Percentiles rank a stretch among this genome's conserved stretches.
These are phyloP conservation scores for Garcia nutans DNA, from an alignment of 345 rosid genomes.

Conservation along the genomic window DNA sequence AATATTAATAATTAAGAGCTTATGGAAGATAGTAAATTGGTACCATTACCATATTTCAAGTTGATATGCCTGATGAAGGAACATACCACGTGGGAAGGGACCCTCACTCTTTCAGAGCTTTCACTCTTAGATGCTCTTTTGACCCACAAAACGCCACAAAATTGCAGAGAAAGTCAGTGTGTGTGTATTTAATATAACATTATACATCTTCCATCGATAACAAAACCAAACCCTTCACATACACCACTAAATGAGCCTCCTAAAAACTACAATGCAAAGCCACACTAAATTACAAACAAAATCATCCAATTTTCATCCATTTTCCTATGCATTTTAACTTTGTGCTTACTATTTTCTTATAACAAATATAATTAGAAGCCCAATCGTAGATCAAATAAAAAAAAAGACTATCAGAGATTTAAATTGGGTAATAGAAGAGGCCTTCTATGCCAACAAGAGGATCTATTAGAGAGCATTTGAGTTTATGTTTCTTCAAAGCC, in stretches of 20 bases:
- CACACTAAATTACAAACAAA: background rate
- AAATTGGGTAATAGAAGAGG: too few relatives aligned
- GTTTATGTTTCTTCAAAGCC: slow-evolving; percentile 6
- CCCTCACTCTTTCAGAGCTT: background rate
- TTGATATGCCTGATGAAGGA: background rate
- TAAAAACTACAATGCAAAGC: background rate
- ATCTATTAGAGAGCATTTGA: background rate
- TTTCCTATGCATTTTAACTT: background rate
- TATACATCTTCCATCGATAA: background rate
- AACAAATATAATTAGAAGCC: too few relatives aligned
- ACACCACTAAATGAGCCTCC: background rate
- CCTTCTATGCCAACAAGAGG: too few relatives aligned
- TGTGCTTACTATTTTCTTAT: too few relatives aligned
- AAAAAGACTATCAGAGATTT: too few relatives aligned
- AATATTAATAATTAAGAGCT: too few relatives aligned
- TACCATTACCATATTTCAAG: background rate
- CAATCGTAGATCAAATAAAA: too few relatives aligned
- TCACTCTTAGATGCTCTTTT: slow-evolving; percentile 19
- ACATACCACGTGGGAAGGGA: slow-evolving; percentile 28
- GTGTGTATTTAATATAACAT: background rate
- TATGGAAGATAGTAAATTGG: too few relatives aligned
- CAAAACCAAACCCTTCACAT: slow-evolving; percentile 2
- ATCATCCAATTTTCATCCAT: background rate
- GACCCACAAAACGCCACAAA: slow-evolving; percentile 14
- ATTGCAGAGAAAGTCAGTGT: background rate